Conservation (phyloP, 228 moss, liverwort and hornwort genomes). For the Sphagnum magellanicum region DNA sequence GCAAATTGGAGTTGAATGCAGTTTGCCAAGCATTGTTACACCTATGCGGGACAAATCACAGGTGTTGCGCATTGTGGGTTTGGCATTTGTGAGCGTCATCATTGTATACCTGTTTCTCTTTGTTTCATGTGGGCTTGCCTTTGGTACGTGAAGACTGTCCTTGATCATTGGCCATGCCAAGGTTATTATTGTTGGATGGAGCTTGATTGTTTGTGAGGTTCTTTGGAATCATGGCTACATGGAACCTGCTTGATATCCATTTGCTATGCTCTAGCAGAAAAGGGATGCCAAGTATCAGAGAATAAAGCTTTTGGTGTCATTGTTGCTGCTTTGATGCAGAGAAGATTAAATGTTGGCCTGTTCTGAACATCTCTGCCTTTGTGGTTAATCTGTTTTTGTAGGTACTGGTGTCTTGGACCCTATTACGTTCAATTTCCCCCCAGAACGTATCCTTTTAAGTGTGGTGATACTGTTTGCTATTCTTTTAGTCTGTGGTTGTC, state of each 20-base stretch:
- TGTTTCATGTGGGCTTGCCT: constrained; percentile 77
- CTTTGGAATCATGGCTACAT: no score
- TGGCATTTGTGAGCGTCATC: constrained; percentile 73
- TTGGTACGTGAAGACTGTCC: constrained; percentile 38
- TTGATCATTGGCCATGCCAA: neutral
- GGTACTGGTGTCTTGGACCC: constrained; percentile 76
- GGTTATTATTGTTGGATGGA: no score
- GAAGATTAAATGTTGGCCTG: no score
- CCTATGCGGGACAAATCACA: constrained; percentile 84
- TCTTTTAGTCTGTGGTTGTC: no score
- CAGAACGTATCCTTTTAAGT: constrained; percentile 53
- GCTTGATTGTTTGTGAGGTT: no score
- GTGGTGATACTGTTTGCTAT: neutral
- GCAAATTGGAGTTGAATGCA: constrained; percentile 9
- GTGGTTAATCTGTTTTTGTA: constrained; percentile 17
- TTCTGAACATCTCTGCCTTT: no score
- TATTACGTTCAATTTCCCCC: constrained; percentile 89
- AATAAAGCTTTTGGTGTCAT: no score
- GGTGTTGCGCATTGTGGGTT: constrained; percentile 52
- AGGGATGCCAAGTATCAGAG: no score
- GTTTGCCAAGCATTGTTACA: constrained; percentile 86
- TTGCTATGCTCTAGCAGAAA: no score
- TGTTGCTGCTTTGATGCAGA: no score
- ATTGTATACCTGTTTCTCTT: constrained; percentile 73
- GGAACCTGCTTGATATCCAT: no score